Base-by-base conservation (phyloP, 2,329 filamentous ascomycete genomes). In the Colletotrichum navitas region DNA sequence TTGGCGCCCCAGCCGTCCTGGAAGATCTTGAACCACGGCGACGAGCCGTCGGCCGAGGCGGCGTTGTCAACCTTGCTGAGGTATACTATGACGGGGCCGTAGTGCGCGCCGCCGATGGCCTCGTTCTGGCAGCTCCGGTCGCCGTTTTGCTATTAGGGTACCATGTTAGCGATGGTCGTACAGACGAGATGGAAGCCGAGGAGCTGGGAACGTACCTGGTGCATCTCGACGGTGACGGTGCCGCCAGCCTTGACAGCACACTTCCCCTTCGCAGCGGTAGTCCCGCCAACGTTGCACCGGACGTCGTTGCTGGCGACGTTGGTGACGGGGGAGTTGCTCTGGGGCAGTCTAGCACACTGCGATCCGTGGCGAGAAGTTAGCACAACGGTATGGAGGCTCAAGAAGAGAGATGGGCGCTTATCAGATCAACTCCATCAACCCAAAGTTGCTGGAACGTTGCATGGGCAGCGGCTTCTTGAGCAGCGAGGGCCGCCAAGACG, bases 191-290 rank as follows among this genome's bases (percentile, higher is more conserved):
- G 3, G 1, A n/a, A 11, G 10, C 18, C 34, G 5, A 3, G 10
- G 10, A 6, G 14, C 10, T 2, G 16, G 32, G 26, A 56, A 24
- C 34, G 41, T 72, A 82, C 80, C 76, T 85, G 84, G 79, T 90
- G 87, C 85, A 90, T 89, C 78, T 89, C 88, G 10, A 89, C 81
- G 0, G 87, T 88, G 18, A 89, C 83, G 0, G 80, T 85, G 5
- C 80, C 79, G 3, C 87, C 86, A 3, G 85, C 85, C 39, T 79
- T 78, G 39, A 87, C 85, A 26, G 80, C 76, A 76, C 86, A 88
- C 74, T 86, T 85, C 18, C 79, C 80, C 1, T 79, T 69, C 4
- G 82, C 79, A 18, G 78, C 77, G 14, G 73, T 75, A 5, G 77
- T 77, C 7, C 82, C 78, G 36, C 81, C 81, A 21, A 79, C 80